Percentiles rank a stretch among this genome's conserved stretches.
Evolutionary conservation across 176 grass and related monocot genomes (phyloP).

Genomic region (Eleusine indica): DNA sequence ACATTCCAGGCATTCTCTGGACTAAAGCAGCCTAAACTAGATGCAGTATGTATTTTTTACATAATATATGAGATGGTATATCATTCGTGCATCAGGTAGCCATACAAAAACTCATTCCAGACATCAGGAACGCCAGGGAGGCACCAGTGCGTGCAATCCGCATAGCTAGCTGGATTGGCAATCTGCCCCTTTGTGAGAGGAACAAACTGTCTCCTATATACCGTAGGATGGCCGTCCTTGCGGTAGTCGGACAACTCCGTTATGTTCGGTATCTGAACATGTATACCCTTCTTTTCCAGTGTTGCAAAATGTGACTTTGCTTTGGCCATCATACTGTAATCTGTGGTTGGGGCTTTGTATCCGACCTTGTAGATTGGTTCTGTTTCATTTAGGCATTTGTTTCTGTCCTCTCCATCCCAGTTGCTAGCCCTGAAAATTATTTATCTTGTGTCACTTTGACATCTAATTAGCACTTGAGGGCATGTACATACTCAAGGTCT

Average conservation of each 20-base stretch:
- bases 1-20: too few species aligned
- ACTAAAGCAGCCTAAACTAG: too few species aligned
- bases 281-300: constrained; percentile 50
- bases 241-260: constrained; percentile 68
- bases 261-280: constrained; percentile 63
- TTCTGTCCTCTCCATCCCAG: constrained; percentile 50
- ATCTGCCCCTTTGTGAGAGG: constrained; percentile 46
- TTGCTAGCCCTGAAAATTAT: constrained; percentile 50
- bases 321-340: constrained; percentile 61
- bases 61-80: background rate
- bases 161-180: constrained; percentile 51
- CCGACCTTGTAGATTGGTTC: constrained; percentile 45
- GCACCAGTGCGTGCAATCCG: constrained; percentile 79
- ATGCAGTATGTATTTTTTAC: too few species aligned
- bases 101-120: constrained; percentile 70
- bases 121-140: constrained; percentile 73
- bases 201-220: constrained; percentile 52
- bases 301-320: constrained; percentile 33
- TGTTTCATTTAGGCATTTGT: constrained; percentile 57
- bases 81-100: constrained; percentile 47
- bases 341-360: constrained; percentile 49
- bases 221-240: constrained; percentile 68
- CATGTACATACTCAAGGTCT: background rate
- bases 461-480: background rate
- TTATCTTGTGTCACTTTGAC: background rate